phyloP scores from a whole-genome alignment of 2,329 filamentous ascomycete genomes.

The Myriosclerotinia scirpicola region DNA sequence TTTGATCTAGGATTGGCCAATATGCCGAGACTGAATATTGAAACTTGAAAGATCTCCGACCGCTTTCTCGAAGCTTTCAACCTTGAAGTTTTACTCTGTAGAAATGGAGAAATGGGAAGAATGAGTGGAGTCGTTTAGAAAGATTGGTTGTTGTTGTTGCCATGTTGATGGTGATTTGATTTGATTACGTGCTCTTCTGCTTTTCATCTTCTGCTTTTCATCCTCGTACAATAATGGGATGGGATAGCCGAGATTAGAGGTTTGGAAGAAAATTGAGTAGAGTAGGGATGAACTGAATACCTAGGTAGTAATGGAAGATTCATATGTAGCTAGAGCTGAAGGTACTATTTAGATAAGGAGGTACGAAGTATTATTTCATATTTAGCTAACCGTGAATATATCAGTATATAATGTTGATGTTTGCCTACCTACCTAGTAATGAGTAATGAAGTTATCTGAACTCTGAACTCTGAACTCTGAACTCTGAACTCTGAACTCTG shows the following conservation, averaged over 20 bases:
- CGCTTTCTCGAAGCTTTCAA: constrained; percentile 9
- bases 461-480: no score
- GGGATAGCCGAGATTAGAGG: constrained; percentile 15
- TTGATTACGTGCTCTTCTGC: constrained; percentile 13
- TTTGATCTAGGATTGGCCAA: not conserved
- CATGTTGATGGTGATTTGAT: no score
- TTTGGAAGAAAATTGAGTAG: constrained; percentile 1
- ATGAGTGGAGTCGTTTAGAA: not conserved
- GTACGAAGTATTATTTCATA: no score
- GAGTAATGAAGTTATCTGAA: no score
- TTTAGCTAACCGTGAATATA: no score
- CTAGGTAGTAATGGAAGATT: not conserved
- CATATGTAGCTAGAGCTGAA: not conserved
- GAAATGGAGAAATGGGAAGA: constrained; percentile 13
- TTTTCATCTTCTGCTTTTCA: not conserved
- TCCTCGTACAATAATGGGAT: not conserved
- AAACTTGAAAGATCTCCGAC: constrained; percentile 20
- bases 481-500: no score
- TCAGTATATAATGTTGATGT: no score
- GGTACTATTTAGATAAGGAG: no score
- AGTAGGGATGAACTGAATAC: not conserved
- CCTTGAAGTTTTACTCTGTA: constrained; percentile 1
- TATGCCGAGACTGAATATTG: constrained; percentile 11
- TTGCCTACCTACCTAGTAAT: no score
- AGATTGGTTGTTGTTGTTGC: no score